phyloP scores from a whole-genome alignment of 2,329 filamentous ascomycete species.

The Corinectria fuckeliana region DNA sequence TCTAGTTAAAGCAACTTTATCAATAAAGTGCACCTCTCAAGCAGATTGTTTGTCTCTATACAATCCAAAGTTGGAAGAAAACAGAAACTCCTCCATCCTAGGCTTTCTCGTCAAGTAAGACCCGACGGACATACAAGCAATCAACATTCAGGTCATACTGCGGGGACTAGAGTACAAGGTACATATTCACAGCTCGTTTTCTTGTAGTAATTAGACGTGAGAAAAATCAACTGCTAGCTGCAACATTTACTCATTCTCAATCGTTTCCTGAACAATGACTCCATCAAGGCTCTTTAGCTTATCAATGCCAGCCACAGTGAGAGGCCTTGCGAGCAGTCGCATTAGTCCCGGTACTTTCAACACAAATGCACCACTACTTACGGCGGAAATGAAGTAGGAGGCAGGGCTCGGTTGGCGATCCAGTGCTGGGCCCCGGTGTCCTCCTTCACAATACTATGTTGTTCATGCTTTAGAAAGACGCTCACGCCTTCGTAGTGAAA shows the following conservation, averaged over 20 bases:
- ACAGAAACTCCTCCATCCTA: too few relatives aligned
- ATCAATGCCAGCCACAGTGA: not conserved
- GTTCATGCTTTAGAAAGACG: not conserved
- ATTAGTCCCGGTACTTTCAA: not conserved
- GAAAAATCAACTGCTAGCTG: not conserved
- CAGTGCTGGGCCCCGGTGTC: not conserved
- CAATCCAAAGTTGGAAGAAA: not conserved
- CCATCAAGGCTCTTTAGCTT: not conserved
- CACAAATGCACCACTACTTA: not conserved
- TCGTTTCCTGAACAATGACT: not conserved
- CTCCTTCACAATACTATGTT: not conserved
- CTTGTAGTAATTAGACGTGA: not conserved
- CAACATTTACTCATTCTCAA: not conserved
- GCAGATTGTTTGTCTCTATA: not conserved
- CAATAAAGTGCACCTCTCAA: not conserved
- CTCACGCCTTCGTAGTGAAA: not conserved
- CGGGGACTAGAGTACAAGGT: too few relatives aligned
- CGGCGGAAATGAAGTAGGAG: not conserved
- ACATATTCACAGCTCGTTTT: too few relatives aligned
- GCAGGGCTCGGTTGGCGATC: not conserved
- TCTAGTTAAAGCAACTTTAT: not conserved
- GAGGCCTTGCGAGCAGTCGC: not conserved
- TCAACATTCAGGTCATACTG: too few relatives aligned
- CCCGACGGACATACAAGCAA: too few relatives aligned
- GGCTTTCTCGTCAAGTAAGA: too few relatives aligned